A percentile compares a stretch with the other conserved stretches of the same genome.
phyloP scores from a whole-genome alignment of 257 asterid genomes.

The Lithospermum erythrorhizon region DNA sequence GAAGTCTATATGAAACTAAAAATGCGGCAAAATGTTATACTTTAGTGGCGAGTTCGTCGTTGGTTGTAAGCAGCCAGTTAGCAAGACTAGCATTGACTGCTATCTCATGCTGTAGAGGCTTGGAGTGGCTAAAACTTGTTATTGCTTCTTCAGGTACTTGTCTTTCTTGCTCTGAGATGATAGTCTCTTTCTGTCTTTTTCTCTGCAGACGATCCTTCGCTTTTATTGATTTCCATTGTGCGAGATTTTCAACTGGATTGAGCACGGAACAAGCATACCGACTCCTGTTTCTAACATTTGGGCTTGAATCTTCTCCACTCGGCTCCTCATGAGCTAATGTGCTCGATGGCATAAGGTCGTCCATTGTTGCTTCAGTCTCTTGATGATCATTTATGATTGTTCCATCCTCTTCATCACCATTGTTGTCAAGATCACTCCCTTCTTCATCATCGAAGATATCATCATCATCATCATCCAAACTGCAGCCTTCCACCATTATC shows the following conservation, averaged over 20 bases:
- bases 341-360: too few relatives aligned
- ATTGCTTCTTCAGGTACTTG: conserved; percentile 7
- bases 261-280: conserved; percentile 33
- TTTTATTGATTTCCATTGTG: conserved; percentile 58
- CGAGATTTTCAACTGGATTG: conserved; percentile 61
- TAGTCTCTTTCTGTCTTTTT: conserved; percentile 37
- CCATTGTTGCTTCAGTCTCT: conserved; percentile 3
- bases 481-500: conserved; percentile 26
- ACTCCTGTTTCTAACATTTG: conserved; percentile 15
- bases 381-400: conserved; percentile 2
- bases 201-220: conserved; percentile 25
- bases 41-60: conserved; percentile 1
- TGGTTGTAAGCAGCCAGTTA: conserved; percentile 32
- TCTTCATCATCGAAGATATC: conserved; percentile 17
- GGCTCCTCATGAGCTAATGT: conserved; percentile 6
- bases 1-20: background rate
- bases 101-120: conserved; percentile 9
- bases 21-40: background rate
- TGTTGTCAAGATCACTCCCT: conserved; percentile 25
- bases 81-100: conserved; percentile 53
- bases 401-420: conserved; percentile 16
- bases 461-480: conserved; percentile 22
- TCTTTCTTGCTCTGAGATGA: conserved; percentile 13
- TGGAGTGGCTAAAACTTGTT: background rate
- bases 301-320: conserved; percentile 14